Percentiles rank a stretch among this genome's conserved stretches.
Evolutionary conservation across 2,329 filamentous ascomycete genomes (phyloP).

Genomic region (Fusarium hostae): DNA sequence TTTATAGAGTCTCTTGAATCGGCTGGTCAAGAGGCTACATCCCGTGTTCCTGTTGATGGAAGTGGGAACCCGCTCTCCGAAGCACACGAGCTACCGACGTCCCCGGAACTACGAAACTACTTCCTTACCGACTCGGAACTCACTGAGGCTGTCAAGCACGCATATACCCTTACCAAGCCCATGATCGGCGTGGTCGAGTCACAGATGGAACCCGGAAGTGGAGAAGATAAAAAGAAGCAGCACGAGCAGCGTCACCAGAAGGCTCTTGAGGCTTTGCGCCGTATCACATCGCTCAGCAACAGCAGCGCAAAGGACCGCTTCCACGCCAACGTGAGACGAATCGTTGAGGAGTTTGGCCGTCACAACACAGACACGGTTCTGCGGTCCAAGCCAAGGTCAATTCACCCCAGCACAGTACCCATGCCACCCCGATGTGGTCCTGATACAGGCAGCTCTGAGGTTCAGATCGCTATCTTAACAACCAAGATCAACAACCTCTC

Average conservation of each 20-base stretch:
- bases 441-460: slow-evolving; percentile 94
- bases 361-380: slow-evolving; percentile 85
- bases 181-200: slow-evolving; percentile 51
- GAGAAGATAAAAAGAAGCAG: slow-evolving; percentile 50
- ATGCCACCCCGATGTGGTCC: slow-evolving; percentile 75
- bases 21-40: slow-evolving; percentile 60
- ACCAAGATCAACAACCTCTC: slow-evolving; percentile 89
- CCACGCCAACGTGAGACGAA: slow-evolving; percentile 84
- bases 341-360: slow-evolving; percentile 87
- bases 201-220: slow-evolving; percentile 55
- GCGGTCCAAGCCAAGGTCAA: slow-evolving; percentile 67
- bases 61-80: slow-evolving; percentile 55
- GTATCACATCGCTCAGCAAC: slow-evolving; percentile 82
- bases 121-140: slow-evolving; percentile 77
- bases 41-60: slow-evolving; percentile 52
- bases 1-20: slow-evolving; percentile 86
- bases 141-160: slow-evolving; percentile 71
- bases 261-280: slow-evolving; percentile 78
- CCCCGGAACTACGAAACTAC: slow-evolving; percentile 75
- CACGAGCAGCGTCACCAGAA: slow-evolving; percentile 70
- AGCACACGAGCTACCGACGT: slow-evolving; percentile 58
- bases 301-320: slow-evolving; percentile 81
- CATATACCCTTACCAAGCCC: slow-evolving; percentile 74
- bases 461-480: slow-evolving; percentile 96
- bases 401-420: slow-evolving; percentile 53